These are phyloP conservation scores for Heliamphora pulchella DNA, from an alignment of 179 eudicot species.

Conservation along the genomic window DNA sequence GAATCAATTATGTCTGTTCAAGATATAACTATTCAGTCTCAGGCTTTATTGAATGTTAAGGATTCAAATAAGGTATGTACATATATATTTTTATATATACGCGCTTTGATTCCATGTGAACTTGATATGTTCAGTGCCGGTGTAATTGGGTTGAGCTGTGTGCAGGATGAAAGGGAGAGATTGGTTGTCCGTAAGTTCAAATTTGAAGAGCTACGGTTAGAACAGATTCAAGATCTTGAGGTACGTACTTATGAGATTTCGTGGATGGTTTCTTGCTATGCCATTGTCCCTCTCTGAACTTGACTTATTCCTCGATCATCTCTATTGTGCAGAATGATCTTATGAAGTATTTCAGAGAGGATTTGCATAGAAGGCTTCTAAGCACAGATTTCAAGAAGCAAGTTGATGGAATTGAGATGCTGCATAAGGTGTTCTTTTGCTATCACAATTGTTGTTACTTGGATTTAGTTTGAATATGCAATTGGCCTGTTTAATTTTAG, in stretches of 20 bases:
- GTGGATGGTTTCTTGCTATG: background rate
- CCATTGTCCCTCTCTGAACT: background rate
- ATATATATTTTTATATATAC: background rate
- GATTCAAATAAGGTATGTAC: constrained; percentile 82
- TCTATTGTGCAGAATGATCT: constrained; percentile 57
- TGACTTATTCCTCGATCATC: background rate
- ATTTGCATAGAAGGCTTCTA: constrained; percentile 71
- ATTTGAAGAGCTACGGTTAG: constrained; percentile 88
- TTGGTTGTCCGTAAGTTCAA: constrained; percentile 76
- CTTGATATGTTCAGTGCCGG: constrained; percentile 3
- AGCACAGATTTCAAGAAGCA: constrained; percentile 94
- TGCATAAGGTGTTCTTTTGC: constrained; percentile 58
- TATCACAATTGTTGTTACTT: background rate
- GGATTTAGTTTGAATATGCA: constrained; percentile 1
- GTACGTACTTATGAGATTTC: constrained; percentile 27
- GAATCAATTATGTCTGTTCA: constrained; percentile 81
- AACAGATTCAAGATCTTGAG: constrained; percentile 98
- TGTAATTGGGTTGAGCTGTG: constrained; percentile 10
- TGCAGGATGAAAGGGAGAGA: constrained; percentile 95
- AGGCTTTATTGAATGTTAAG: constrained; percentile 68
- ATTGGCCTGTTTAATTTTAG: background rate
- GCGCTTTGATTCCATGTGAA: background rate
- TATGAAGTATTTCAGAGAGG: constrained; percentile 82
- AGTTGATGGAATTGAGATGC: constrained; percentile 92
- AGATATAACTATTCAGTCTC: constrained; percentile 79